Evolutionary conservation across 345 rosid genomes (phyloP).

Genomic region (Iberis pinnata): DNA sequence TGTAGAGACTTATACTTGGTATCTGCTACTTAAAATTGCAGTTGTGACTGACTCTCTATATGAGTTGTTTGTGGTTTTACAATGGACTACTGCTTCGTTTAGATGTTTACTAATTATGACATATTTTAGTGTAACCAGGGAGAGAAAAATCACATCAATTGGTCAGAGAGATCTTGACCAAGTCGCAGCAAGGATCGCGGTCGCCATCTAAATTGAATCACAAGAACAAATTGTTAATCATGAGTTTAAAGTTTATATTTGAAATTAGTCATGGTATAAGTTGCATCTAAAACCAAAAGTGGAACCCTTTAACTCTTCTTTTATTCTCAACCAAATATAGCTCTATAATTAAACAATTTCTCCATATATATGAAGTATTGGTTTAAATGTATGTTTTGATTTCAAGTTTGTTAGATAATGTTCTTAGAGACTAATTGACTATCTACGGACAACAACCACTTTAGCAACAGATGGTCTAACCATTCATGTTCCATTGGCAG

Average conservation of each 20-base stretch:
- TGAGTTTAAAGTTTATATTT: constrained; percentile 15
- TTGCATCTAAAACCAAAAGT: constrained; percentile 24
- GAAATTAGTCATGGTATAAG: constrained; percentile 15
- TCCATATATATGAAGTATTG: too few species aligned
- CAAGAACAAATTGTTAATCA: background rate
- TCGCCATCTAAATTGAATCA: constrained; percentile 25
- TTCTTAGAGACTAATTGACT: constrained; percentile 93
- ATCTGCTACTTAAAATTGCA: too few species aligned
- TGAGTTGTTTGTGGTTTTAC: background rate
- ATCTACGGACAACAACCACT: constrained; percentile 89
- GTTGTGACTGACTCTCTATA: background rate
- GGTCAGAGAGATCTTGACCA: constrained; percentile 91
- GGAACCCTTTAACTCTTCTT: too few species aligned
- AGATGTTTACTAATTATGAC: background rate
- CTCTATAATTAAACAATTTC: too few species aligned
- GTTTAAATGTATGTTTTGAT: too few species aligned
- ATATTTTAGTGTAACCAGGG: constrained; percentile 35
- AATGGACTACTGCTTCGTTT: background rate
- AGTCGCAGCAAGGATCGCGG: constrained; percentile 71
- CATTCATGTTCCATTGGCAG: constrained; percentile 94
- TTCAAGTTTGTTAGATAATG: constrained; percentile 83
- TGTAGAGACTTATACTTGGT: too few species aligned
- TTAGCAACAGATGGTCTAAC: constrained; percentile 93
- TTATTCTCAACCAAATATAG: too few species aligned
- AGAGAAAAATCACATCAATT: constrained; percentile 73